These are phyloP conservation scores for Suillus bovinus DNA, from an alignment of 768 basidiomycete genomes.

Conservation along the genomic window DNA sequence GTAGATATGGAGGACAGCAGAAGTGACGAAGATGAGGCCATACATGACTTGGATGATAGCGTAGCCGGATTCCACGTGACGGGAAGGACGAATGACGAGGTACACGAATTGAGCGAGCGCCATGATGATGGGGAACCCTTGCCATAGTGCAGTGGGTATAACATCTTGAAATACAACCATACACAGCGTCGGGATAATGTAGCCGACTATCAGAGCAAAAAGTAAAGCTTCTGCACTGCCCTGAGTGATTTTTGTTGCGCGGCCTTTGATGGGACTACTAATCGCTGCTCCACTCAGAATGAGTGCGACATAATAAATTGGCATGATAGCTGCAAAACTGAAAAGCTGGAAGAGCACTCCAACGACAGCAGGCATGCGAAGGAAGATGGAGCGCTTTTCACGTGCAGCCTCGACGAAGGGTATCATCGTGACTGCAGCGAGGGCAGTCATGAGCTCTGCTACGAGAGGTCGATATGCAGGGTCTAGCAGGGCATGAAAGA, in stretches of 20 bases:
- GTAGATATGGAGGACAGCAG: constrained; percentile 28
- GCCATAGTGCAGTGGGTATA: constrained; percentile 53
- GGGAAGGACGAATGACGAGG: constrained; percentile 36
- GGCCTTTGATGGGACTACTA: constrained; percentile 15
- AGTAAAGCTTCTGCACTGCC: constrained; percentile 52
- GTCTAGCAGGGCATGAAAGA: constrained; percentile 42
- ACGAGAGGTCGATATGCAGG: constrained; percentile 19
- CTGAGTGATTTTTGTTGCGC: constrained; percentile 35
- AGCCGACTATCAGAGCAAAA: constrained; percentile 49
- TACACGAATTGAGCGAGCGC: constrained; percentile 43
- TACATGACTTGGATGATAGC: constrained; percentile 21
- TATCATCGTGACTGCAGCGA: constrained; percentile 32
- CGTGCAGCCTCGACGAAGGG: constrained; percentile 48
- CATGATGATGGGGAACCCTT: constrained; percentile 49
- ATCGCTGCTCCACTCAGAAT: constrained; percentile 38
- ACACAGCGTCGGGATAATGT: constrained; percentile 44
- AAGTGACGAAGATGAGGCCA: constrained; percentile 17
- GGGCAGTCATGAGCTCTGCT: constrained; percentile 14
- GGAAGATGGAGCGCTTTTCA: constrained; percentile 30
- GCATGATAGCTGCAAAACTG: constrained; percentile 44
- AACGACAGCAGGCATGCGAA: constrained; percentile 44
- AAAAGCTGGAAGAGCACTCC: constrained; percentile 42
- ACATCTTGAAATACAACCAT: constrained; percentile 46
- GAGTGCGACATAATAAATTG: constrained; percentile 50
- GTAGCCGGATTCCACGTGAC: constrained; percentile 20